Base-by-base conservation (phyloP, 306 rosid species). In the Rubus idaeus region DNA sequence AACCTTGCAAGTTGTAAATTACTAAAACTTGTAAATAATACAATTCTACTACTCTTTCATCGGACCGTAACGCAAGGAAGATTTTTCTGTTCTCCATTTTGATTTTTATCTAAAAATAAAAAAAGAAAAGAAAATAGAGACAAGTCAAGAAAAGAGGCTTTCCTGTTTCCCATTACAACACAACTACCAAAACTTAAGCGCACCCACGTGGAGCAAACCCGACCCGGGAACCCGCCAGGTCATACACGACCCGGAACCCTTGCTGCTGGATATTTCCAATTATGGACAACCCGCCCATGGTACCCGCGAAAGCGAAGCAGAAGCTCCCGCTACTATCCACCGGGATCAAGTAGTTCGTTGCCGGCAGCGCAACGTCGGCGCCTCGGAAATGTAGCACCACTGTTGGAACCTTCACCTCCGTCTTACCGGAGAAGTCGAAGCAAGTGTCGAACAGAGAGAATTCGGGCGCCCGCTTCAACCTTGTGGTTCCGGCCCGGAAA, bases 181-280 rank as follows among this genome's bases (percentile, higher is more conserved):
- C 70, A 8, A 52, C 45, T 6, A 47, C 18, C 67, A 30, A 35
- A 20, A 0, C 9, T 88, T 78, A 90, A 46, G 68, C 88, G 79
- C 99, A 95, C 0, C 97, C 97, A 44, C 88, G 88, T 0, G 96
- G 94, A 0, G 99, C 80, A 42, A 95, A 95, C 79, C 99, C 99
- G 89, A 95, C 90, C 88, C 96, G 96, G 0, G 90, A 87, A 68
- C 84, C 79, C 18, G 87, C 90, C 68, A 95, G 67, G 67, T 95
- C 97, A 52, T 86, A 95, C 6, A 87, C 92, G 0, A 95, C 91
- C 78, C 97, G 93, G 13, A 92, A 90, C 9, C 99, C 99, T 83
- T 95, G 97, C 80, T 95, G 99, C 89, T 95, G 97, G 44, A 95
- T 95, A 79, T 95, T 95, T 0, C 99, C 99, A 14, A 95, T 82